Base-by-base conservation (phyloP, 345 rosid genomes). In the Bruguiera gymnorhiza region DNA sequence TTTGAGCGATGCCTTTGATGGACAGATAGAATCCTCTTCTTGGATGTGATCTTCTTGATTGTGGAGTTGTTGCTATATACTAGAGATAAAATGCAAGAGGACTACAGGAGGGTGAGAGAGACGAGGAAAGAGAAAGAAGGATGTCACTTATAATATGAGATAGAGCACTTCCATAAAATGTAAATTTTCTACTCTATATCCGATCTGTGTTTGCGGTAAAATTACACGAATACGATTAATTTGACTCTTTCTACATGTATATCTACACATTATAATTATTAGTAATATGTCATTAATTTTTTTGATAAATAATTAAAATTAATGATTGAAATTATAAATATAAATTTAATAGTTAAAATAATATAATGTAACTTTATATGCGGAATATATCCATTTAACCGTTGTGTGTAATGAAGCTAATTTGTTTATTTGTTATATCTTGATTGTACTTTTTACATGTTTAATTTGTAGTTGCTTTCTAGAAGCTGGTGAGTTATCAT, bases 1-100 rank as follows among this genome's bases (percentile, higher is more conserved):
- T 63, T 15, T 43, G 78, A 7, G 37, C 81, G 84, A 76, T 76
- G 71, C 78, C 78, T 78, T 73, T 75, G 87, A 83, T 77, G 57
- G 86, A 81, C 77, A 80, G 72, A 70, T 34, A 64, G 26, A 70
- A 76, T 81, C 74, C 82, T 81, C 79, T 79, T 77, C 86, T 82
- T 78, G 79, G 79, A 77, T 87, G 84, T 81, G 85, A 77, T 87
- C 82, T 74, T 82, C 87, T 81, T 86, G 86, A 80, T 82, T 83
- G 84, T 75, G 82, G 85, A 79, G 86, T 85, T 80, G 74, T 65
- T 51, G 39, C 50, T 13, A 3, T 39, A 39, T 43, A 15, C 26
- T 6, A 59, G 18, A 59, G 32, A 39, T 52, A 32, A 24, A 26
- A 19, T 16, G n/a, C 21, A 7, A 10, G 58, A 43, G 18, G 67